Evolutionary conservation across 139 green algal species (phyloP).

Genomic region (Tetradesmus obliquus): DNA sequence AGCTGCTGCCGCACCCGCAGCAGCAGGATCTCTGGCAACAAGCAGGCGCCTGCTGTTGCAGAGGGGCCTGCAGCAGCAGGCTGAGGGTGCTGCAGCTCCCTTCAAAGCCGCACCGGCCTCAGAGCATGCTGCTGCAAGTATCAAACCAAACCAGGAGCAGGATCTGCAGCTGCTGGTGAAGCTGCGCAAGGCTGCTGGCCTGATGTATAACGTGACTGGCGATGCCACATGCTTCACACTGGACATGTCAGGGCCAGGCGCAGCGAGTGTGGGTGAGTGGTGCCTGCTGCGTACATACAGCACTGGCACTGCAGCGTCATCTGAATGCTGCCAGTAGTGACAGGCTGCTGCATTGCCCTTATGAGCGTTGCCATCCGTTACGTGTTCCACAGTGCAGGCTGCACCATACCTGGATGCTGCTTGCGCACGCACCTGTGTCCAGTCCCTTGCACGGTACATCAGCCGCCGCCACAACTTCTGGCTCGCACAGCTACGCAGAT

Average conservation of each 20-base stretch:
- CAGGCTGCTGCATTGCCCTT: no score
- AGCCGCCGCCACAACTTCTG: no score
- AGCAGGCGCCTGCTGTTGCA: background rate
- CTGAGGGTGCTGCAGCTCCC: background rate
- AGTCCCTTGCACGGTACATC: no score
- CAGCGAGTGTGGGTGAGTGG: constrained; percentile 42
- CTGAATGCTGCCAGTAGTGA: no score
- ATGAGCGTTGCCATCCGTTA: no score
- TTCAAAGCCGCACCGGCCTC: background rate
- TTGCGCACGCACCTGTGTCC: no score
- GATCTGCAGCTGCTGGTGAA: constrained; percentile 46
- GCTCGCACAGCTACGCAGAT: no score
- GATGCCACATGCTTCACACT: constrained; percentile 59
- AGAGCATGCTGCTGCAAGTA: background rate
- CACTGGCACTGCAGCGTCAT: background rate
- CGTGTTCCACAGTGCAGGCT: no score
- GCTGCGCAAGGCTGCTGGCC: constrained; percentile 48
- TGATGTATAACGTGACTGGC: constrained; percentile 72
- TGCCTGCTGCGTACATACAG: background rate
- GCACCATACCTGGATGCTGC: no score
- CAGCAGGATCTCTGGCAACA: background rate
- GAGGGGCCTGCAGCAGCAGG: background rate
- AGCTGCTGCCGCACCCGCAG: background rate
- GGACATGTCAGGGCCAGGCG: constrained; percentile 46
- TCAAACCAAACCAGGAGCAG: background rate